Evolutionary conservation across 1,139 yeast genomes (phyloP).

Genomic region (Pichia terricola): DNA sequence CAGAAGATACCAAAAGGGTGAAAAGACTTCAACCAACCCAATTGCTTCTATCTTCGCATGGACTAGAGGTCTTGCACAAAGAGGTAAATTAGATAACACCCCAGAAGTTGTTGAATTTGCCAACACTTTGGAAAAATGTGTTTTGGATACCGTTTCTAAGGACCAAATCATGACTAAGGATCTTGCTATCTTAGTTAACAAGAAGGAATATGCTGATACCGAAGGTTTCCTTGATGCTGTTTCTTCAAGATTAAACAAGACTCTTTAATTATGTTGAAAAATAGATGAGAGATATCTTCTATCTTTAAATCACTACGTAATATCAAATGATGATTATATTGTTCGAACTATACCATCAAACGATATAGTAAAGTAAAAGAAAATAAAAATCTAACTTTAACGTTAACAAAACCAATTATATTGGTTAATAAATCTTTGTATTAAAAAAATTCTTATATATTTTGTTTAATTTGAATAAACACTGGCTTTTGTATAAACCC

Average conservation of each 20-base stretch:
- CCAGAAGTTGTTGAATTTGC: constrained; percentile 80
- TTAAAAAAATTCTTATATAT: too few relatives aligned
- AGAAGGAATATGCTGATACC: constrained; percentile 75
- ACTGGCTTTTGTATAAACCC: too few relatives aligned
- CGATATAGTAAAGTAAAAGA: background rate
- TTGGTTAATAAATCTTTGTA: too few relatives aligned
- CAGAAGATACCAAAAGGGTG: constrained; percentile 91
- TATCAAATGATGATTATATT: constrained; percentile 5
- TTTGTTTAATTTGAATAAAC: too few relatives aligned
- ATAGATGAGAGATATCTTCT: too few relatives aligned
- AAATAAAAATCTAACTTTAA: too few relatives aligned
- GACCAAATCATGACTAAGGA: constrained; percentile 95
- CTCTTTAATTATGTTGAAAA: background rate
- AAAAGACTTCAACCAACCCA: constrained; percentile 95
- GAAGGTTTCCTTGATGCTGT: constrained; percentile 88
- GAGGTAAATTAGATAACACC: constrained; percentile 81
- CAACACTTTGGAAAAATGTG: constrained; percentile 66
- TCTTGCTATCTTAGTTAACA: constrained; percentile 78
- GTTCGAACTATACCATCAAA: constrained; percentile 6
- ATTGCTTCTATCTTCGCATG: constrained; percentile 98
- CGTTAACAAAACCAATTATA: too few relatives aligned
- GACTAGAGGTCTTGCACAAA: constrained; percentile 72
- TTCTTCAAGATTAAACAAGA: constrained; percentile 31
- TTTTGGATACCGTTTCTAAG: constrained; percentile 72
- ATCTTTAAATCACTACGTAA: background rate